These are phyloP conservation scores for Thelephora aurantiotincta DNA, from an alignment of 768 basidiomycete species.

Conservation along the genomic window DNA sequence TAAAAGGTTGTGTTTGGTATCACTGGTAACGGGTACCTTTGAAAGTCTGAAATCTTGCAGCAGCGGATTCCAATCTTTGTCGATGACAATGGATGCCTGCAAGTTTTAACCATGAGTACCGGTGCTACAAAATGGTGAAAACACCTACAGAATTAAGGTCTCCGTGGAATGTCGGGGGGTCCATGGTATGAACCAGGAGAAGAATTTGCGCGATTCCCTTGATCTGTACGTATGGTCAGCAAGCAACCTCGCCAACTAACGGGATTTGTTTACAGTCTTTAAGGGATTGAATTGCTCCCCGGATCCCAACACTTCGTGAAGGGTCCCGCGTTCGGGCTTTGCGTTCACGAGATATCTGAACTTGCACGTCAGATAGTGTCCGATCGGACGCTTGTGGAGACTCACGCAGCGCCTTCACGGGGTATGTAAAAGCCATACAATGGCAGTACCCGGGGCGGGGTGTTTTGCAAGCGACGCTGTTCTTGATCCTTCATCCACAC, in stretches of 20 bases:
- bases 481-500: neutral
- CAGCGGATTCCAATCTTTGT: neutral
- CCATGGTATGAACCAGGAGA: neutral
- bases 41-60: neutral
- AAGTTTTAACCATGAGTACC: neutral
- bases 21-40: neutral
- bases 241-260: neutral
- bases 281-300: neutral
- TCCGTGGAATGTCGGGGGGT: neutral
- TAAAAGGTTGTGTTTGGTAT: too few species aligned
- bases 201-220: neutral
- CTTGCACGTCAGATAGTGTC: neutral
- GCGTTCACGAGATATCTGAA: neutral
- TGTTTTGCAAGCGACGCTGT: neutral
- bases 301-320: neutral
- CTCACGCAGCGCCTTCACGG: neutral
- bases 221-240: neutral
- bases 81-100: neutral
- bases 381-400: neutral
- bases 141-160: neutral
- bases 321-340: neutral
- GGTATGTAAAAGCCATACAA: neutral
- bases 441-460: neutral
- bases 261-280: neutral
- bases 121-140: neutral